Evolutionary conservation across 164 flowering plant species (phyloP), one percentile per base, ranked within the genome.

Genomic region (Cinnamomum micranthum): DNA sequence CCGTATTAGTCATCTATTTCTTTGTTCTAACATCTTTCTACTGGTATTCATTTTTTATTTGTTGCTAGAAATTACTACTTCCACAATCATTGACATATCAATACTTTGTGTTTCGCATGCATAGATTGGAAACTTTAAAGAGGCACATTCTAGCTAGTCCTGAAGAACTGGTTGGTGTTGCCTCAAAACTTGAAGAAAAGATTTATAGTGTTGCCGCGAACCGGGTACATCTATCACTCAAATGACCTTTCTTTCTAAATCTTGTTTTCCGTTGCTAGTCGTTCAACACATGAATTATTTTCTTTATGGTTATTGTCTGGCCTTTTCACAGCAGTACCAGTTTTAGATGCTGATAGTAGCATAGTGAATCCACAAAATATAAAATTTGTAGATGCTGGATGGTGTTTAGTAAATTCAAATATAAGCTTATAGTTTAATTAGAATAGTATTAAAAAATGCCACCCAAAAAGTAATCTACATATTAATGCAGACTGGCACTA

Each of bases 161-260:
- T 6, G 87, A 84, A 35, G 87, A 86, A 24, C 58, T 82, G 41
- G 72, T 68, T 50, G 86, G 83, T 65, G 79, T 85, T 75, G 89
- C 89, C 75, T 74, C 76, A 65, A 83, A 82, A 51, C 85, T 85
- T 86, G 89, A 86, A 76, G 87, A 85, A 28, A 84, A 79, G 72
- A 83, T 83, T 35, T 83, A 77, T 71, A 31, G 75, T 72, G 81
- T 79, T 58, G 87, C 89, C 4, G 65, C 74, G 35, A 83, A 72
- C 68, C 87, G 80, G 86, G 89, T 84, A 73, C 17, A 64, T 64
- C 33, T 25, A 24, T 64, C 31, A 23, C 67, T 55, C 67, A 64
- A 10, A 24, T 24, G 33, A 25, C 33, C 6, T 64, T 24, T 64
- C 27, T 64, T 64, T 64, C 3, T 25, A 25, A 10, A 2, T 25